These are phyloP conservation scores for Globisporangium barbulae DNA, from an alignment of 352 stramenopile species.

Conservation along the genomic window DNA sequence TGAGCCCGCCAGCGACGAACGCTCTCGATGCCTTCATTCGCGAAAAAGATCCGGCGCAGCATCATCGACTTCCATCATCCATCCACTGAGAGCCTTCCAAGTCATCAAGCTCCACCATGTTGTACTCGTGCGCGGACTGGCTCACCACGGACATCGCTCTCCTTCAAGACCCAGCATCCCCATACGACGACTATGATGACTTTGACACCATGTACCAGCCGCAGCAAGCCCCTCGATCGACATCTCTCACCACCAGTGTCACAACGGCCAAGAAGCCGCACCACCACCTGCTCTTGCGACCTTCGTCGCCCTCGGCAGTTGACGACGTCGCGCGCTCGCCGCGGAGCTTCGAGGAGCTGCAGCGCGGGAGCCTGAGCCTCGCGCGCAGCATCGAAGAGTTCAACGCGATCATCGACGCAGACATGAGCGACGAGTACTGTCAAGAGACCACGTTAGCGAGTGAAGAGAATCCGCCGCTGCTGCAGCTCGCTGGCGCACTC, in stretches of 20 bases:
- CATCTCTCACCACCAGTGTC: neutral
- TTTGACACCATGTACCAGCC: neutral
- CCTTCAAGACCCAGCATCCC: neutral
- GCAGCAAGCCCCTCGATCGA: neutral
- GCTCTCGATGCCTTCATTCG: slow-evolving; percentile 2
- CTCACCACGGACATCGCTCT: slow-evolving; percentile 3
- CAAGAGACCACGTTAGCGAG: neutral
- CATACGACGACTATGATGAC: neutral
- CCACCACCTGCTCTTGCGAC: neutral
- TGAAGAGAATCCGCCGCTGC: neutral
- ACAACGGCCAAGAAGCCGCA: neutral
- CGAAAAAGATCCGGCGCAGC: slow-evolving; percentile 11
- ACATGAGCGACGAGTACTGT: slow-evolving; percentile 1
- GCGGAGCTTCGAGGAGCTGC: slow-evolving; percentile 7
- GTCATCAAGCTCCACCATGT: neutral
- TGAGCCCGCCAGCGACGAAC: too few relatives aligned
- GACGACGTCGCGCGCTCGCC: neutral
- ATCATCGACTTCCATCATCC: neutral
- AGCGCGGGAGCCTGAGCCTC: slow-evolving; percentile 11
- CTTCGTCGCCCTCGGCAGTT: neutral
- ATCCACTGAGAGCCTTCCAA: neutral
- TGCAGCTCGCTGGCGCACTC: slow-evolving; percentile 1
- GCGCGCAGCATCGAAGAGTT: slow-evolving; percentile 20
- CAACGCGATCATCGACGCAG: slow-evolving; percentile 19
- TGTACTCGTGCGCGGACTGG: slow-evolving; percentile 24